A percentile compares a stretch with the other conserved stretches of the same genome.
Evolutionary conservation across 1,284 basidiomycete genomes (phyloP).

Genomic region (Crucibulum parvulum): DNA sequence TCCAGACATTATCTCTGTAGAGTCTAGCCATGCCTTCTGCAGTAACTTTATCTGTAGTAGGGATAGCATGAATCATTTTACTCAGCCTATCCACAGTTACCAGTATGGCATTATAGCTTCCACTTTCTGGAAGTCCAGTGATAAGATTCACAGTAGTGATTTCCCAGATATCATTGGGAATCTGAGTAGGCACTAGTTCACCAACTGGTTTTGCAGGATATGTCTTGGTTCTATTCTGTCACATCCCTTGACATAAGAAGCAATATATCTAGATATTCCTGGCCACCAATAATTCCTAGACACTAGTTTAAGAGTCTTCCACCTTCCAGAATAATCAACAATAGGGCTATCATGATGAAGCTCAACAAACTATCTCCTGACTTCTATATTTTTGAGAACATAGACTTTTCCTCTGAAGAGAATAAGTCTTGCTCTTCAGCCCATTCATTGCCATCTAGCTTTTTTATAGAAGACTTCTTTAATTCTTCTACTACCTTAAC

Average conservation of each 20-base stretch:
- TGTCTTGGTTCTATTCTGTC: conserved; percentile 25
- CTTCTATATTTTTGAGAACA: conserved; percentile 23
- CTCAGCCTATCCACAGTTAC: conserved; percentile 25
- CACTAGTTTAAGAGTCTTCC: conserved; percentile 26
- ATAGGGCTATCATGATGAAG: conserved; percentile 30
- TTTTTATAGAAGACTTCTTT: too few species aligned
- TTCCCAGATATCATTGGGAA: conserved; percentile 15
- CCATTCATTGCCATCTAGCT: too few species aligned
- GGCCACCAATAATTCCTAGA: conserved; percentile 40
- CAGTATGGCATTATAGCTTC: conserved; percentile 33
- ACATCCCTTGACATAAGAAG: conserved; percentile 30
- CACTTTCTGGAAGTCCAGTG: conserved; percentile 27
- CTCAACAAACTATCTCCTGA: conserved; percentile 26
- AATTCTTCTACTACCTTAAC: conserved; percentile 1
- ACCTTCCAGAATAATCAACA: conserved; percentile 43
- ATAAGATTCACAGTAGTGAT: conserved; percentile 22
- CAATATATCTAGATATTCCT: conserved; percentile 22
- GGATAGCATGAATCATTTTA: conserved; percentile 21
- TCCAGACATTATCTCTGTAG: conserved; percentile 19
- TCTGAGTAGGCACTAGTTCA: conserved; percentile 13
- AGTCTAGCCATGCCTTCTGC: conserved; percentile 15
- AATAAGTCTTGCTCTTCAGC: background rate
- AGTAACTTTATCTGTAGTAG: conserved; percentile 14
- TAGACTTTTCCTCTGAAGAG: conserved; percentile 26
- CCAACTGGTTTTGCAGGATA: conserved; percentile 7